These are phyloP conservation scores for Alternaria sp. DNA, from an alignment of 2,329 filamentous ascomycete species.

Conservation along the genomic window DNA sequence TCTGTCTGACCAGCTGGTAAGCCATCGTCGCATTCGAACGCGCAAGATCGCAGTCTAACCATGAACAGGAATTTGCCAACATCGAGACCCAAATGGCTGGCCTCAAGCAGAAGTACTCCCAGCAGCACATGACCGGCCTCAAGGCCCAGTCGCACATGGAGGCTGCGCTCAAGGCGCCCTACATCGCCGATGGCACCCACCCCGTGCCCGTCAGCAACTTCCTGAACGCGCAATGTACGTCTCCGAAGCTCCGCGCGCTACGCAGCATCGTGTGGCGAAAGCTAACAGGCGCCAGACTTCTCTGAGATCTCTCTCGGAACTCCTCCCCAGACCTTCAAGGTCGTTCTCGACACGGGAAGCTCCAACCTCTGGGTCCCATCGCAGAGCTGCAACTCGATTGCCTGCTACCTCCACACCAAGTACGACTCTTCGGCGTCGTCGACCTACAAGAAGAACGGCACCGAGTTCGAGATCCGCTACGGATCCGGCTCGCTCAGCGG, in stretches of 20 bases:
- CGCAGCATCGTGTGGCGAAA: not conserved
- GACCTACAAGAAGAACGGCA: conserved; percentile 92
- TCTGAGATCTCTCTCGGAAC: conserved; percentile 93
- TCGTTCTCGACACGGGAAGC: conserved; percentile 96
- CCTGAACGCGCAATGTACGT: conserved; percentile 96
- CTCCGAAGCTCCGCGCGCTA: not conserved
- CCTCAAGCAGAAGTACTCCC: conserved; percentile 85
- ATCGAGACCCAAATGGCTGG: conserved; percentile 81
- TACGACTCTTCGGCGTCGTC: conserved; percentile 91
- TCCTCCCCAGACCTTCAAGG: conserved; percentile 95
- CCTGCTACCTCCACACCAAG: conserved; percentile 96
- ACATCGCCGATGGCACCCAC: conserved; percentile 71
- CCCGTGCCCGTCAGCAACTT: conserved; percentile 94
- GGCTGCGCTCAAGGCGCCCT: conserved; percentile 79
- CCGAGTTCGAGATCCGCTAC: conserved; percentile 90
- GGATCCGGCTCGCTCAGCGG: conserved; percentile 93
- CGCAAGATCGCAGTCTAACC: conserved; percentile 5
- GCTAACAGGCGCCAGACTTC: conserved; percentile 69
- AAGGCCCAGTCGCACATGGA: conserved; percentile 72
- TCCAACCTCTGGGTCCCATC: conserved; percentile 99
- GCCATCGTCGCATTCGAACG: conserved; percentile 46
- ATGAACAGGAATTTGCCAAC: conserved; percentile 71
- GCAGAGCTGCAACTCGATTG: conserved; percentile 87
- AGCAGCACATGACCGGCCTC: conserved; percentile 72
- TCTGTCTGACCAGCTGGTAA: conserved; percentile 87